phyloP scores from a whole-genome alignment of 768 basidiomycete genomes.

The Crucibulum laeve region DNA sequence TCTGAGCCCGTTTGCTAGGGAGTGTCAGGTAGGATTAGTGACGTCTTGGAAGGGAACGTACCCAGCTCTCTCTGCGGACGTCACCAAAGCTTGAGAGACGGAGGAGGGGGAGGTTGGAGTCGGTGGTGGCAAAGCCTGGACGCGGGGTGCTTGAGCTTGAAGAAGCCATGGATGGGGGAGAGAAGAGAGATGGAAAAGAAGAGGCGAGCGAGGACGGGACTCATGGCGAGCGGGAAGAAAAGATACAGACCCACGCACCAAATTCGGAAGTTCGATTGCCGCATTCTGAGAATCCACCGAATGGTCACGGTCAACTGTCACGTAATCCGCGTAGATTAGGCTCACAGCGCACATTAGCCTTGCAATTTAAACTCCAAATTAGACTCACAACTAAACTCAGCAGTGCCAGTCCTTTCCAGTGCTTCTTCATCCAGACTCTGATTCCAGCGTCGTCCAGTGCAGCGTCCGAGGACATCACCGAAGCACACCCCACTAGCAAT shows the following conservation, averaged over 20 bases:
- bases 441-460: too few relatives aligned
- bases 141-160: constrained; percentile 16
- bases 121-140: constrained; percentile 24
- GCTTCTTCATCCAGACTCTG: too few relatives aligned
- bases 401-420: too few relatives aligned
- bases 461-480: too few relatives aligned
- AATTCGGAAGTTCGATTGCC: background rate
- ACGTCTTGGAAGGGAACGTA: constrained; percentile 8
- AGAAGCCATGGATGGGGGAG: constrained; percentile 22
- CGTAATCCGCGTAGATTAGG: too few relatives aligned
- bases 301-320: background rate
- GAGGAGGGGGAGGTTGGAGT: constrained; percentile 25
- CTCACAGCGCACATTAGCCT: too few relatives aligned
- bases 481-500: too few relatives aligned
- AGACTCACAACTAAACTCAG: too few relatives aligned
- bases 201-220: constrained; percentile 3
- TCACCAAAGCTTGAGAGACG: constrained; percentile 28
- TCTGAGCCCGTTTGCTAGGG: constrained; percentile 29
- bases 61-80: constrained; percentile 38
- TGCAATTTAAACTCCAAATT: too few relatives aligned
- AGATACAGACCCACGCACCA: constrained; percentile 1
- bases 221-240: background rate
- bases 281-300: background rate
- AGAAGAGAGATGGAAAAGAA: constrained; percentile 11
- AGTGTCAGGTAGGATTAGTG: background rate